phyloP scores from a whole-genome alignment of 1,139 yeast genomes.

The Debaryomycetaceae sp. region DNA sequence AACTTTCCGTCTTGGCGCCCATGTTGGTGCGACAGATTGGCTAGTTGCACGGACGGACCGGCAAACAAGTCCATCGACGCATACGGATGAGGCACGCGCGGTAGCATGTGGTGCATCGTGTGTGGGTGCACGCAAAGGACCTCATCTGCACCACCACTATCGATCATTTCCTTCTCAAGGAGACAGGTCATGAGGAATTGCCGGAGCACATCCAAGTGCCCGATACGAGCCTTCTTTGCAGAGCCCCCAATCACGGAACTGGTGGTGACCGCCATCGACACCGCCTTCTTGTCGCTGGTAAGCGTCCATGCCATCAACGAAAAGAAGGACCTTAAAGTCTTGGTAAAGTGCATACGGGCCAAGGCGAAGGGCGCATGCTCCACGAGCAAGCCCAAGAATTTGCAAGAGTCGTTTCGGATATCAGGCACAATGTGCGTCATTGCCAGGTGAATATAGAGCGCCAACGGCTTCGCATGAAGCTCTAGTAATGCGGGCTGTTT shows the following conservation, averaged over 20 bases:
- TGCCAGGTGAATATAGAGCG: conserved; percentile 77
- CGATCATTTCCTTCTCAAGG: conserved; percentile 7
- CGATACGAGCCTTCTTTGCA: conserved; percentile 27
- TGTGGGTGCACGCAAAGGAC: conserved; percentile 1
- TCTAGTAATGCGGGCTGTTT: conserved; percentile 48
- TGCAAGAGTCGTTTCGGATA: conserved; percentile 61
- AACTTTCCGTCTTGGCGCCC: conserved; percentile 16
- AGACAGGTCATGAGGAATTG: conserved; percentile 33
- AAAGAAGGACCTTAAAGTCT: conserved; percentile 45
- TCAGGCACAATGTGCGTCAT: conserved; percentile 86
- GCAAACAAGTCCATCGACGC: conserved; percentile 45
- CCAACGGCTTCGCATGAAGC: conserved; percentile 55
- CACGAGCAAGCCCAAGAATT: conserved; percentile 46
- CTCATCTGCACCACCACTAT: not conserved
- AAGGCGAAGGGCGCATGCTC: conserved; percentile 35
- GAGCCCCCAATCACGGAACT: conserved; percentile 29
- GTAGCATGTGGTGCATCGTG: conserved; percentile 34
- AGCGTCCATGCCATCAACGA: conserved; percentile 55
- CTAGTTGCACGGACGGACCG: conserved; percentile 9
- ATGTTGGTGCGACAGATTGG: conserved; percentile 2
- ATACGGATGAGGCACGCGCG: conserved; percentile 45
- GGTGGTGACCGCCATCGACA: conserved; percentile 37
- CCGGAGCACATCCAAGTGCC: conserved; percentile 34
- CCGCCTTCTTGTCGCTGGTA: conserved; percentile 28
- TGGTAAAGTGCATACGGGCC: conserved; percentile 48